Base-by-base conservation (phyloP, 768 basidiomycete species). In the Mycena galericulata region DNA sequence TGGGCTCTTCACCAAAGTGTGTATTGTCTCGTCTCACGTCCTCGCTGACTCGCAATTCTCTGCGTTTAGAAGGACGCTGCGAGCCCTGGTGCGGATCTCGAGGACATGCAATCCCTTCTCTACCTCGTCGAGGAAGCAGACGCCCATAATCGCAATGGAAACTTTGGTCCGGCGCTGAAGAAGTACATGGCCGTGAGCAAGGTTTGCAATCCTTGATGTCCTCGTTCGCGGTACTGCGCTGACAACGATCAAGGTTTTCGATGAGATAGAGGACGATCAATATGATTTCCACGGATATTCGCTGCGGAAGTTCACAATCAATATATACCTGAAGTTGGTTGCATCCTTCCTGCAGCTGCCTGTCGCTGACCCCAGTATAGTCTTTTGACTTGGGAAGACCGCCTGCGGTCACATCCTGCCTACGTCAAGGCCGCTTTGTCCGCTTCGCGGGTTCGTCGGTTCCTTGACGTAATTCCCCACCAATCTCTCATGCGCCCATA, bases 261-360 rank as follows among this genome's bases (percentile, higher is more conserved):
- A 91, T 59, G 92, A 93, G 58, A 88, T 93, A 70, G 95, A 98
- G 70, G 96, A 98, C 72, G 97, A 98, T 75, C 96, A 99, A 79
- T 98, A 92, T 73, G 98, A 99, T 79, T 99, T 99, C 85, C 98
- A 99, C 77, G 90, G 92, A 9, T 99, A 98, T 78, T 94, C 94
- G 71, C 72, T 98, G 72, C 90, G 98, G 59, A 96, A 94, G 73
- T 93, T 91, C 74, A 97, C 93, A 10, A 80, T 99, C 36, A 92
- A 90, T 59, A 89, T 95, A 15, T 99, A 99, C 77, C 68, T 93
- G 59, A 88, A 90, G 97, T 98, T 72, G 67, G 92, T 82, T 10
- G 29, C 18, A 41, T 60, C 49, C 30, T 20, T 56, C 12, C n/a
- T 43, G 20, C 5, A 3, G 1, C 11, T 26, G 63, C 47, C 30